phyloP scores from a whole-genome alignment of 257 asterid species.

The Henckelia pumila region DNA sequence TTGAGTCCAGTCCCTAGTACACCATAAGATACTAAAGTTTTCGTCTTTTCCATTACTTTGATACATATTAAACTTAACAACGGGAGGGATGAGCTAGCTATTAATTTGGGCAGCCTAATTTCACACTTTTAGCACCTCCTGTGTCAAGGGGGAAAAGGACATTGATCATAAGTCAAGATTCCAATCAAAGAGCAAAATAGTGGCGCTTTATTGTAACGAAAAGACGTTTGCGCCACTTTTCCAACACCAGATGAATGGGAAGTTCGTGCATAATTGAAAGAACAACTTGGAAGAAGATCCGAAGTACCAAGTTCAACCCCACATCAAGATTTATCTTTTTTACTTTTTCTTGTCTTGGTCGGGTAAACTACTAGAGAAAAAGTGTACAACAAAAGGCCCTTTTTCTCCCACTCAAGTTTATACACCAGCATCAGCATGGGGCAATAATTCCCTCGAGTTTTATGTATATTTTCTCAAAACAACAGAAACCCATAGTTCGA shows the following conservation, averaged over 20 bases:
- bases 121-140: neutral
- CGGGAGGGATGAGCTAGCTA: neutral
- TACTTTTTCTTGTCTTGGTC: neutral
- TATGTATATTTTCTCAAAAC: neutral
- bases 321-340: constrained; percentile 4
- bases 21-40: too few relatives aligned
- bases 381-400: constrained; percentile 26
- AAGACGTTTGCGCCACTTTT: constrained; percentile 15
- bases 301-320: constrained; percentile 36
- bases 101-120: neutral
- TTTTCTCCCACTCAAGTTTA: constrained; percentile 6
- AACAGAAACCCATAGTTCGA: neutral
- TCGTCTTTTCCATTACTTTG: too few relatives aligned
- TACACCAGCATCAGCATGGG: neutral
- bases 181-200: constrained; percentile 4
- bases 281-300: constrained; percentile 21
- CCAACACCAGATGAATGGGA: constrained; percentile 18
- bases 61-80: too few relatives aligned
- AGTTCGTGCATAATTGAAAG: constrained; percentile 22
- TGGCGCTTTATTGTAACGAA: constrained; percentile 12
- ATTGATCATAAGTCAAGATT: neutral
- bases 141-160: neutral
- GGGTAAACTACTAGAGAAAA: constrained; percentile 18
- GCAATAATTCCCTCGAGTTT: neutral
- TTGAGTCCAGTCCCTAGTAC: too few relatives aligned